Conservation (phyloP, 1,284 basidiomycete genomes). For the Meira nashicola region DNA sequence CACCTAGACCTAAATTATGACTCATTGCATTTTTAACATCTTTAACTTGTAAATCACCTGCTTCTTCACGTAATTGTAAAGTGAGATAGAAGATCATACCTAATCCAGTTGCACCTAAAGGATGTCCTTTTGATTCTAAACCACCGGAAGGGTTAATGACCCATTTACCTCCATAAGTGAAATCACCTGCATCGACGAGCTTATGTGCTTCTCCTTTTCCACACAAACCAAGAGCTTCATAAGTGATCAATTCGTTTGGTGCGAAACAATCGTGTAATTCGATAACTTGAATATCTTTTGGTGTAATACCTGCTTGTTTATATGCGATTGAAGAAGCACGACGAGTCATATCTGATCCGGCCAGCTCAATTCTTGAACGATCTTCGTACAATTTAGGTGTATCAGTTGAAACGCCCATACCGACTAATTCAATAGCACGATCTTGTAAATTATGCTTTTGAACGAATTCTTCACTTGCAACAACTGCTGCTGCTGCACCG, state of each 20-base stretch:
- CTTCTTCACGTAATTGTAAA: slow-evolving; percentile 57
- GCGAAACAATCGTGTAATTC: slow-evolving; percentile 82
- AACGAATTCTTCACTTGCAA: slow-evolving; percentile 77
- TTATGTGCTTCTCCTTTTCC: slow-evolving; percentile 67
- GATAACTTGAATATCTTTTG: slow-evolving; percentile 73
- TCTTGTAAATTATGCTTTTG: slow-evolving; percentile 70
- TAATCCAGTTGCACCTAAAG: slow-evolving; percentile 75
- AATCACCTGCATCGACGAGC: slow-evolving; percentile 71
- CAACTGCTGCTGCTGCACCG: slow-evolving; percentile 56
- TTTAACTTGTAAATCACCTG: slow-evolving; percentile 59
- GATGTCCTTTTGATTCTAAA: slow-evolving; percentile 74
- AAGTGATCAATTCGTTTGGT: slow-evolving; percentile 66
- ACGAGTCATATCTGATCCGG: slow-evolving; percentile 63
- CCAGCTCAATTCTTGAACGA: slow-evolving; percentile 42
- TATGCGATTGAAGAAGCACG: slow-evolving; percentile 68
- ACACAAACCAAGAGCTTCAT: slow-evolving; percentile 75
- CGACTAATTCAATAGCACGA: slow-evolving; percentile 67
- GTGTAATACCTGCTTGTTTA: slow-evolving; percentile 65
- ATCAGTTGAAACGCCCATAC: slow-evolving; percentile 45
- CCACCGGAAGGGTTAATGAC: slow-evolving; percentile 81
- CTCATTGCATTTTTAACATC: slow-evolving; percentile 74
- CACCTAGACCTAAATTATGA: slow-evolving; percentile 77
- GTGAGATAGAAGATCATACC: slow-evolving; percentile 84
- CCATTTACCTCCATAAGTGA: slow-evolving; percentile 68
- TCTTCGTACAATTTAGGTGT: slow-evolving; percentile 41